phyloP scores from a whole-genome alignment of 2,329 filamentous ascomycete species.

The Exutisphaerella laricina region DNA sequence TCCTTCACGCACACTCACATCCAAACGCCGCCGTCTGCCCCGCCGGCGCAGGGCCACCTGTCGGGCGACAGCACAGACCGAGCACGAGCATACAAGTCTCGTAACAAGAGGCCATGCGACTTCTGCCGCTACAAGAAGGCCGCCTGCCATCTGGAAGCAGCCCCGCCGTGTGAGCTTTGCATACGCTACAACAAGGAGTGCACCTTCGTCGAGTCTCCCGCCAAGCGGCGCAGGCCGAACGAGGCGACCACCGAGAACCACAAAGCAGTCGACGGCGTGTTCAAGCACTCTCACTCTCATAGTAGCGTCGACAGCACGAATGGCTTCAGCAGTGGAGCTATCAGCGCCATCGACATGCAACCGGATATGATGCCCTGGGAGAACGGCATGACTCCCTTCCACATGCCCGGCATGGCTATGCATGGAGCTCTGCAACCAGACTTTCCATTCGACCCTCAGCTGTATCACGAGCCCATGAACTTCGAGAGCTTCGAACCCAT shows the following conservation, averaged over 20 bases:
- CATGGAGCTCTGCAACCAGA: conserved; percentile 18
- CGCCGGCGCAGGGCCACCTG: conserved; percentile 4
- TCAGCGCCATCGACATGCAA: conserved; percentile 24
- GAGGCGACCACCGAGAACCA: conserved; percentile 18
- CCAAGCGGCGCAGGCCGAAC: conserved; percentile 32
- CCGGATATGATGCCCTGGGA: conserved; percentile 28
- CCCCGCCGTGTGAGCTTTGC: conserved; percentile 42
- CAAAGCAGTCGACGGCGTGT: conserved; percentile 12
- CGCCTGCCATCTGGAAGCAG: conserved; percentile 40
- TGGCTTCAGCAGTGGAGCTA: conserved; percentile 19
- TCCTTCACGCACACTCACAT: conserved; percentile 3
- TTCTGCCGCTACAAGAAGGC: conserved; percentile 44
- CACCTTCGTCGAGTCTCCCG: conserved; percentile 41
- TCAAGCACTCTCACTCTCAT: conserved; percentile 16
- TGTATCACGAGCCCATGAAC: conserved; percentile 26
- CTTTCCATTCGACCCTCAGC: conserved; percentile 28
- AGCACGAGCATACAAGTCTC: conserved; percentile 34
- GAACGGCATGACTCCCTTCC: conserved; percentile 25
- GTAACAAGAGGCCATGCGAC: conserved; percentile 42
- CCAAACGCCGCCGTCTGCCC: conserved; percentile 2
- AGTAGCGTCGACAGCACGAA: conserved; percentile 17
- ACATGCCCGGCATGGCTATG: conserved; percentile 24
- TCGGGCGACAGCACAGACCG: conserved; percentile 22
- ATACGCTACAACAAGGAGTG: conserved; percentile 40
- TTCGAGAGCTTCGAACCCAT: conserved; percentile 28